Base-by-base conservation (phyloP, 2,329 filamentous ascomycete species). In the Venturia aucupariae region DNA sequence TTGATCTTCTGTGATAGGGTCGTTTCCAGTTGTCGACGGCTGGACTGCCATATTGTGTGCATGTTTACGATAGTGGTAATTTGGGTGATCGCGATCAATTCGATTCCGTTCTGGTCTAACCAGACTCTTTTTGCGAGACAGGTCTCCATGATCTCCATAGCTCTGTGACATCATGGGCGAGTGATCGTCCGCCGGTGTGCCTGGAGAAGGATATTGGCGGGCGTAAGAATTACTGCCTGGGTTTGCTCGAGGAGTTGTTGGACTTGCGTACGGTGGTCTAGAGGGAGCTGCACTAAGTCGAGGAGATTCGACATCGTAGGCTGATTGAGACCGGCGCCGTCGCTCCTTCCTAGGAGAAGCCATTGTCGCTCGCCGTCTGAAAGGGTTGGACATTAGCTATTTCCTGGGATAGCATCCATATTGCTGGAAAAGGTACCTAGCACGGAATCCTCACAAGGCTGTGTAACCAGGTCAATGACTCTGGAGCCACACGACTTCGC, bases 21-120 rank as follows among this genome's bases (percentile, higher is more conserved):
- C 92, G 70, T 96, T 90, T 66, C 94, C 94, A 0, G 94, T 97
- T 7, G 90, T 89, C 0, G 94, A 97, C 0, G 95, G 94, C 68
- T 91, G 81, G 5, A 92, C 89, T 64, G 88, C 83, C 92, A 99
- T 97, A 68, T 93, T 90, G 71, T 92, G 90, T 11, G 95, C 92
- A 84, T 96, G 92, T 74, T 96, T 90, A 69, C 91, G 87, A 76
- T 99, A 99, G 77, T 97, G 85, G 73, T 97, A 99, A 75, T 97
- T 95, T 17, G 92, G 92, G 74, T 97, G 92, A 70, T 92, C 89
- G 68, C 83, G 86, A 70, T 92, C 89, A 69, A 96, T 90, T 69
- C 89, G 86, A 71, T 89, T 89, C 68, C 94, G 86, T 77, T 99
- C 94, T 0, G 94, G 94, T 67, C 90, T 84, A 72, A 99, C 87